These are phyloP conservation scores for Phytophthora kernoviae DNA, from an alignment of 352 stramenopile species.

Conservation along the genomic window DNA sequence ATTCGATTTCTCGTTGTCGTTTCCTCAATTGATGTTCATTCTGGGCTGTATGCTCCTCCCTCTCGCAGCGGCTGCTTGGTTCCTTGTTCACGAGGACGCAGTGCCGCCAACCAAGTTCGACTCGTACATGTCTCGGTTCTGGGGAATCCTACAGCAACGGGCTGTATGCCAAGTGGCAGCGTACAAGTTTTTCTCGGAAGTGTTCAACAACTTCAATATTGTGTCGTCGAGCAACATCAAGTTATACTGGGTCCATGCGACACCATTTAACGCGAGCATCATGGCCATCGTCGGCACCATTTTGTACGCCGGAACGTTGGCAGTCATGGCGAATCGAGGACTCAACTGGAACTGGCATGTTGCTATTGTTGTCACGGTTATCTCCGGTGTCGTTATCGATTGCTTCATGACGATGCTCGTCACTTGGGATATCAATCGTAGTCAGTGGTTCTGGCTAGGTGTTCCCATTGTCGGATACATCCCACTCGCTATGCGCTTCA, in stretches of 20 bases:
- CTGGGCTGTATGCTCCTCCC: slow-evolving; percentile 41
- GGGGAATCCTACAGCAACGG: slow-evolving; percentile 59
- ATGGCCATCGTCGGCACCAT: slow-evolving; percentile 58
- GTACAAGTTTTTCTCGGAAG: slow-evolving; percentile 69
- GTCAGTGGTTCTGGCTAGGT: slow-evolving; percentile 63
- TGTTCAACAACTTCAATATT: slow-evolving; percentile 73
- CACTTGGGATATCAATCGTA: slow-evolving; percentile 51
- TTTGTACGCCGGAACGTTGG: slow-evolving; percentile 46
- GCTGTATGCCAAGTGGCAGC: slow-evolving; percentile 62
- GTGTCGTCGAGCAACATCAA: slow-evolving; percentile 61
- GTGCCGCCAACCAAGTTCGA: slow-evolving; percentile 30
- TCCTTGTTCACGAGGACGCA: slow-evolving; percentile 34
- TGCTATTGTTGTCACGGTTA: slow-evolving; percentile 44
- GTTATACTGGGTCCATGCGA: slow-evolving; percentile 60
- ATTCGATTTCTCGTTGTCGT: slow-evolving; percentile 58
- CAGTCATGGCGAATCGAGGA: slow-evolving; percentile 44
- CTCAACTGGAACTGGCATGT: slow-evolving; percentile 62
- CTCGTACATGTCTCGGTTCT: slow-evolving; percentile 50
- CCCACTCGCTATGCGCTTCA: slow-evolving; percentile 51
- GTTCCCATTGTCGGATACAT: slow-evolving; percentile 52
- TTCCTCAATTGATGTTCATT: slow-evolving; percentile 56
- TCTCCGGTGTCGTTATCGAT: slow-evolving; percentile 40
- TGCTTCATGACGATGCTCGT: slow-evolving; percentile 54
- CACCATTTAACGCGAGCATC: slow-evolving; percentile 59
- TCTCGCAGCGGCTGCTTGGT: slow-evolving; percentile 35